phyloP scores from a whole-genome alignment of 345 rosid species.

The Ailanthus altissimus region DNA sequence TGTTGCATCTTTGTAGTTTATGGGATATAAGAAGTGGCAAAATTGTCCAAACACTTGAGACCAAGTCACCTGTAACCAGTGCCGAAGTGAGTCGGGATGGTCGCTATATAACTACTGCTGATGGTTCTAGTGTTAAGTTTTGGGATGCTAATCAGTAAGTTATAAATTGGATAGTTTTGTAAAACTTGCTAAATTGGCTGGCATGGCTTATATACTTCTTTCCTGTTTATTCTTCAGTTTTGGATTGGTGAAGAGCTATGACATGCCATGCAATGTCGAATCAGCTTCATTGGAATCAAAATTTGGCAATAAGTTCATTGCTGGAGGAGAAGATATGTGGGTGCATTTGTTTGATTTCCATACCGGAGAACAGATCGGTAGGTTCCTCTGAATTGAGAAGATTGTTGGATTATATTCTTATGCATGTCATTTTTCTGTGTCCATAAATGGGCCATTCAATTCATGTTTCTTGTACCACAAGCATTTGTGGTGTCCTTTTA shows the following conservation, averaged over 20 bases:
- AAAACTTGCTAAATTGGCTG: background rate
- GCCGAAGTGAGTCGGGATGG: conserved; percentile 97
- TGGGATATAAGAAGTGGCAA: conserved; percentile 92
- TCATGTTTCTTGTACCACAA: background rate
- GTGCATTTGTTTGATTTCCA: conserved; percentile 71
- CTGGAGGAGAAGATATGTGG: conserved; percentile 97
- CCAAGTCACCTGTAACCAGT: conserved; percentile 83
- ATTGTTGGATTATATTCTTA: background rate
- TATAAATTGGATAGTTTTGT: conserved; percentile 10
- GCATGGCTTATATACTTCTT: conserved; percentile 13
- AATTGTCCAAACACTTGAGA: conserved; percentile 81
- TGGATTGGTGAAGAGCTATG: conserved; percentile 84
- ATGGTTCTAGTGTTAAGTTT: conserved; percentile 88
- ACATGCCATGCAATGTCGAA: conserved; percentile 77
- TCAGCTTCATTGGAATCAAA: conserved; percentile 84
- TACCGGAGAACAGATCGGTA: conserved; percentile 78
- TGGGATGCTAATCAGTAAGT: conserved; percentile 99
- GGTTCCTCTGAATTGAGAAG: conserved; percentile 11
- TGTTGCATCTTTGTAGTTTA: conserved; percentile 46
- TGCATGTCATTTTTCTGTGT: background rate
- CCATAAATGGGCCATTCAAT: background rate
- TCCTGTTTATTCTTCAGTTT: conserved; percentile 47
- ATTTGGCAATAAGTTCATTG: conserved; percentile 74
- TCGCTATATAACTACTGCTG: conserved; percentile 89
- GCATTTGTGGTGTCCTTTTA: background rate